A percentile compares a stretch with the other conserved stretches of the same genome.
Conservation (phyloP, 495 filamentous ascomycete species). For the Gamarada debralockiae region DNA sequence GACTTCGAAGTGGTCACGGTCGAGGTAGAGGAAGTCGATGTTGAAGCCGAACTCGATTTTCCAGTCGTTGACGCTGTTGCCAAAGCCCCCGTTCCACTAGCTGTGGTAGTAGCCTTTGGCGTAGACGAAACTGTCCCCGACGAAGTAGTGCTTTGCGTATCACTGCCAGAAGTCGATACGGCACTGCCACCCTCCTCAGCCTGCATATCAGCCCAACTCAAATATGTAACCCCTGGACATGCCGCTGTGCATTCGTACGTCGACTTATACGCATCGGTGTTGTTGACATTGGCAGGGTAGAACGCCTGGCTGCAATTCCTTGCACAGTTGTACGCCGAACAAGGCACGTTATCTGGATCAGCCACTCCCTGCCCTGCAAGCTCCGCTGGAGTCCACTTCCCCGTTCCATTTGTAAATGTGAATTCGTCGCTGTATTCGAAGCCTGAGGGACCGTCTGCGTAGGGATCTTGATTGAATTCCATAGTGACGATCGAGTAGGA, state of each 20-base stretch:
- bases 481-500: slow-evolving; percentile 18
- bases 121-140: too few species aligned
- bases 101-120: too few species aligned
- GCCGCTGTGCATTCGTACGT: slow-evolving; percentile 15
- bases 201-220: not conserved
- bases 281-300: slow-evolving; percentile 15
- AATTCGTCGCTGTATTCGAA: slow-evolving; percentile 19
- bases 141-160: not conserved
- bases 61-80: too few species aligned
- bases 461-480: slow-evolving; percentile 7
- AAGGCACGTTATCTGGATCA: slow-evolving; percentile 20
- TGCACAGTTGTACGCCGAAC: slow-evolving; percentile 22
- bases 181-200: not conserved
- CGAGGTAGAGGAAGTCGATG: too few species aligned
- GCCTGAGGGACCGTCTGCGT: slow-evolving; percentile 7
- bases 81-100: too few species aligned
- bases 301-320: slow-evolving; percentile 16
- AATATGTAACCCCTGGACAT: slow-evolving; percentile 18
- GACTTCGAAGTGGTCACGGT: too few species aligned
- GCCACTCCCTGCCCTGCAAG: slow-evolving; percentile 17
- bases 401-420: slow-evolving; percentile 15
- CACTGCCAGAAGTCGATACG: not conserved
- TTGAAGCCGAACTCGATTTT: too few species aligned
- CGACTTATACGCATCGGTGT: slow-evolving; percentile 5
- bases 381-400: slow-evolving; percentile 19